Percentiles rank a stretch among this genome's conserved stretches.
These are phyloP conservation scores for Plasmodium cynomolgi DNA, from an alignment of 169 alveolate genomes.

Conservation along the genomic window DNA sequence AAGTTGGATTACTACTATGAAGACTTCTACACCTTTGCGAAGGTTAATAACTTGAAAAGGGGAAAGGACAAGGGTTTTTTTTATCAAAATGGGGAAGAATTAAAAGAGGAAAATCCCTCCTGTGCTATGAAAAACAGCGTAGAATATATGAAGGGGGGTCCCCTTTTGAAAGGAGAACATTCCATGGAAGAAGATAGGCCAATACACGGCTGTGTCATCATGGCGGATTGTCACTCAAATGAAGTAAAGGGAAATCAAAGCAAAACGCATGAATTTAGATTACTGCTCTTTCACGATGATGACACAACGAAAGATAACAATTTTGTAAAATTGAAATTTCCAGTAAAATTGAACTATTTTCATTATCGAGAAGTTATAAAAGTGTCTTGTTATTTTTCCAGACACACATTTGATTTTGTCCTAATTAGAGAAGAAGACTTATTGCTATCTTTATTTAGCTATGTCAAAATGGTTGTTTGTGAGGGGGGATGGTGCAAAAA, in stretches of 20 bases:
- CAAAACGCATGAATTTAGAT: constrained; percentile 43
- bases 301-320: constrained; percentile 35
- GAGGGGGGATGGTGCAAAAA: neutral
- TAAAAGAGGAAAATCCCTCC: neutral
- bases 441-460: constrained; percentile 27
- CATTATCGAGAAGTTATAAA: constrained; percentile 31
- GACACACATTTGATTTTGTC: constrained; percentile 61
- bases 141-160: neutral
- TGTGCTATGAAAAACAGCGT: neutral
- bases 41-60: constrained; percentile 24
- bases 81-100: neutral
- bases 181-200: neutral
- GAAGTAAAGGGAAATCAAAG: constrained; percentile 25
- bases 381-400: constrained; percentile 14
- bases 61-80: neutral
- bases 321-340: constrained; percentile 26
- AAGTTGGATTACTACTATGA: constrained; percentile 38
- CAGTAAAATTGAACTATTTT: constrained; percentile 31
- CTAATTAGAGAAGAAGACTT: constrained; percentile 46
- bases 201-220: constrained; percentile 38
- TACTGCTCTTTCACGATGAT: constrained; percentile 51
- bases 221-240: neutral
- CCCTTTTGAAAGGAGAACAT: neutral
- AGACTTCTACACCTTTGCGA: constrained; percentile 37
- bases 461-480: constrained; percentile 11